These are phyloP conservation scores for Globisporangium radiosum DNA, from an alignment of 352 stramenopile genomes.

Conservation along the genomic window DNA sequence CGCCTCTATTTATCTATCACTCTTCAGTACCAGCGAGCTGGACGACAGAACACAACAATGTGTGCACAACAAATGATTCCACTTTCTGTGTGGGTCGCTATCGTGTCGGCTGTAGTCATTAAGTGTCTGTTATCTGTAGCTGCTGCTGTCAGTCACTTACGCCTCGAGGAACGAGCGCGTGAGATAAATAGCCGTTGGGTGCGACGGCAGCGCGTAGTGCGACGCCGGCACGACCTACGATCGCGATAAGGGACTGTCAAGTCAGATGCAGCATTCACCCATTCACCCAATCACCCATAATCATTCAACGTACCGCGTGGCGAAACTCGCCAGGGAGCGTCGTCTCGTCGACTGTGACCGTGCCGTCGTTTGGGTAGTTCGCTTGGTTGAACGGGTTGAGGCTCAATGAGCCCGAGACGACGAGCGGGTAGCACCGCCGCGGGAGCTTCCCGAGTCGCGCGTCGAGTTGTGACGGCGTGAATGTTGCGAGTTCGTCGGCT, in stretches of 20 bases:
- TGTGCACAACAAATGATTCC: no score
- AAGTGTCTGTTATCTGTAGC: not conserved
- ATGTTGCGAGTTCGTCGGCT: conserved; percentile 44
- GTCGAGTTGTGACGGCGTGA: conserved; percentile 35
- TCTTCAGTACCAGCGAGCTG: conserved; percentile 16
- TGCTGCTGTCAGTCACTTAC: conserved; percentile 6
- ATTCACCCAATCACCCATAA: no score
- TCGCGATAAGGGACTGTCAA: not conserved
- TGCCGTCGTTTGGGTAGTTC: conserved; percentile 65
- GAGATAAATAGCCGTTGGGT: conserved; percentile 42
- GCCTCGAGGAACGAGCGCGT: conserved; percentile 42
- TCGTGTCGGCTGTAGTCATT: no score
- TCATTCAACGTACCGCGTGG: conserved; percentile 29
- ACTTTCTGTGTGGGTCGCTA: no score
- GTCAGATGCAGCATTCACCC: not conserved
- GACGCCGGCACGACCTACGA: conserved; percentile 37
- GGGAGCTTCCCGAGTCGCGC: conserved; percentile 58
- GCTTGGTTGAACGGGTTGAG: conserved; percentile 72
- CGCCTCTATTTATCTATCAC: conserved; percentile 15
- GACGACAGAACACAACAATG: no score
- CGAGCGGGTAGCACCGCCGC: conserved; percentile 45
- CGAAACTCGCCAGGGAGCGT: conserved; percentile 57
- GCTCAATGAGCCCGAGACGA: conserved; percentile 57
- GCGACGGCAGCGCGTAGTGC: conserved; percentile 54
- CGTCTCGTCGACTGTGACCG: conserved; percentile 63